Conservation (phyloP, 257 asterid species). For the Voacanga thouarsii region DNA sequence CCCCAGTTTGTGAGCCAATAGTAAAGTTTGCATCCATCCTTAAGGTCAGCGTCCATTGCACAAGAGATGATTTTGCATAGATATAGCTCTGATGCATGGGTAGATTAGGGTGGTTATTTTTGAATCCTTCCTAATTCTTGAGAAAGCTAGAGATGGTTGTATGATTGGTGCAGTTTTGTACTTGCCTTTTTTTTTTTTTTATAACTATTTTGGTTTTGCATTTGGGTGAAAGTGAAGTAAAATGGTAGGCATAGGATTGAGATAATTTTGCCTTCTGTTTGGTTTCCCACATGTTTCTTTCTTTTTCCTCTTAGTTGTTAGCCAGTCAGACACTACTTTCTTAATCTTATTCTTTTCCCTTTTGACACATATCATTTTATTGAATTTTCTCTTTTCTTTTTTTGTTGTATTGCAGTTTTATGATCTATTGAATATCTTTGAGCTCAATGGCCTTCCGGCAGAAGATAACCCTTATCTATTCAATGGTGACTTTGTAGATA, state of each 20-base stretch:
- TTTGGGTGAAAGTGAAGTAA: neutral
- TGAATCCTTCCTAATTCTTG: neutral
- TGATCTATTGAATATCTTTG: constrained; percentile 87
- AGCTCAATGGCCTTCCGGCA: constrained; percentile 98
- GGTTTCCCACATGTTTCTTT: neutral
- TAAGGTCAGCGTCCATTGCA: neutral
- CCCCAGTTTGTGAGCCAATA: neutral
- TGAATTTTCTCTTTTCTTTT: constrained; percentile 22
- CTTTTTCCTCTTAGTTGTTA: neutral
- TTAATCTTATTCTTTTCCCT: neutral
- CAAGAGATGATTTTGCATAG: neutral
- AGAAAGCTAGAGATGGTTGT: neutral
- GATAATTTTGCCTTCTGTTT: neutral
- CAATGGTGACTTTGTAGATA: constrained; percentile 97
- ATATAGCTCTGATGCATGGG: neutral
- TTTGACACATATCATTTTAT: constrained; percentile 11
- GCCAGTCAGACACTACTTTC: neutral
- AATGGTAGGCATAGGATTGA: neutral
- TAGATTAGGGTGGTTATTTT: neutral
- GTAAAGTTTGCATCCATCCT: neutral
- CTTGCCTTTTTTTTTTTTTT: neutral
- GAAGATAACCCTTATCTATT: constrained; percentile 96
- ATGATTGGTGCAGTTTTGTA: neutral
- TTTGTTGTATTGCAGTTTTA: constrained; percentile 65
- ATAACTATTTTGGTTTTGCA: neutral